Evolutionary conservation across 495 filamentous ascomycete genomes (phyloP).

Genomic region (Opeltia flavorubescens): DNA sequence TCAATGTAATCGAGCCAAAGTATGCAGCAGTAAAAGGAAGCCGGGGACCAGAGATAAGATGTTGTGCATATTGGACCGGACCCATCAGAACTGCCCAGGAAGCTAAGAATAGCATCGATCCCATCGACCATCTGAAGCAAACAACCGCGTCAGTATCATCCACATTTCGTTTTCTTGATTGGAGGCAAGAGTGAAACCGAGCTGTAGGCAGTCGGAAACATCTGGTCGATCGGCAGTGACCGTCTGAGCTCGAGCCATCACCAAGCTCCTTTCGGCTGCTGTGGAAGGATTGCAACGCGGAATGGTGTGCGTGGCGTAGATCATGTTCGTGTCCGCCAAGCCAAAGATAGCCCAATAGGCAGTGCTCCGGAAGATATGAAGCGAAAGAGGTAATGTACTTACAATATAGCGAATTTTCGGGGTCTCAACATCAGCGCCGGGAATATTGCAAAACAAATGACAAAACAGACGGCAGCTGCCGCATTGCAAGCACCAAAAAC

Average conservation of each 20-base stretch:
- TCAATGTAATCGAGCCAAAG: slow-evolving; percentile 85
- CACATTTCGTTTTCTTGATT: slow-evolving; percentile 9
- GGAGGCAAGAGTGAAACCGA: slow-evolving; percentile 6
- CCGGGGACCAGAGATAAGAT: slow-evolving; percentile 71
- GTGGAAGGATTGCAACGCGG: neutral
- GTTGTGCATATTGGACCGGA: slow-evolving; percentile 62
- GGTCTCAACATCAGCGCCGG: slow-evolving; percentile 65
- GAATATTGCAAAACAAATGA: slow-evolving; percentile 80
- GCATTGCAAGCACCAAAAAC: slow-evolving; percentile 87
- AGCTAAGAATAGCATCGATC: slow-evolving; percentile 74
- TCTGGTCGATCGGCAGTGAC: slow-evolving; percentile 3
- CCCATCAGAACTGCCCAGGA: slow-evolving; percentile 95
- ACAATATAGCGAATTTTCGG: slow-evolving; percentile 92
- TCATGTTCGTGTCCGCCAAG: slow-evolving; percentile 3
- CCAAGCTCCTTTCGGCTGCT: neutral
- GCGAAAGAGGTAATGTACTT: slow-evolving; percentile 36
- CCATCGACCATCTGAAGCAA: slow-evolving; percentile 72
- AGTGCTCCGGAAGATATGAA: slow-evolving; percentile 10
- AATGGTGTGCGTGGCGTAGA: slow-evolving; percentile 3
- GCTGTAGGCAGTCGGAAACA: slow-evolving; percentile 7
- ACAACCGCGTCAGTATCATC: slow-evolving; percentile 5
- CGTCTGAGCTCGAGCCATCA: slow-evolving; percentile 10
- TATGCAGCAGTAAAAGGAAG: slow-evolving; percentile 93
- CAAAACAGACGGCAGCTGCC: slow-evolving; percentile 80
- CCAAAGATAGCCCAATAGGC: neutral